Conservation (phyloP, 1,284 basidiomycete species). For the Sparassis latifolia region DNA sequence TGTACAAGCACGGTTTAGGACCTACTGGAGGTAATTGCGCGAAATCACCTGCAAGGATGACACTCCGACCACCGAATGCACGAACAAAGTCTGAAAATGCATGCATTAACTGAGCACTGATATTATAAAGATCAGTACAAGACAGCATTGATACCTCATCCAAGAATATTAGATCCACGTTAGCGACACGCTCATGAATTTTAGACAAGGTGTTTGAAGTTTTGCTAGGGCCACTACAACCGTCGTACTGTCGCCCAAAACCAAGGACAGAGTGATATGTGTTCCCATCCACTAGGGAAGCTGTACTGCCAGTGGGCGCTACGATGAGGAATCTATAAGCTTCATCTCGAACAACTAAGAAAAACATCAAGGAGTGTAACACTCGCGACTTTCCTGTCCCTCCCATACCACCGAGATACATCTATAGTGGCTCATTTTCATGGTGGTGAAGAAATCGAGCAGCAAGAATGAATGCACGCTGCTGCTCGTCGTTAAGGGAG, state of each 20-base stretch:
- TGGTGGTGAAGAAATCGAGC: neutral
- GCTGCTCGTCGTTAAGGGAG: neutral
- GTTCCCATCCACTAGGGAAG: slow-evolving; percentile 7
- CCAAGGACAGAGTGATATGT: slow-evolving; percentile 11
- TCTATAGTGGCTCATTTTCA: slow-evolving; percentile 1
- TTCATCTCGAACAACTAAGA: slow-evolving; percentile 4
- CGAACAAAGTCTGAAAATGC: slow-evolving; percentile 1
- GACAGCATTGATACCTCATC: neutral
- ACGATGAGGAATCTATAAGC: slow-evolving; percentile 4
- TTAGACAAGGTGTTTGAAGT: neutral
- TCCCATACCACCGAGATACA: slow-evolving; percentile 29
- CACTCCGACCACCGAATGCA: slow-evolving; percentile 18
- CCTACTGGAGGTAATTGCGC: slow-evolving; percentile 20
- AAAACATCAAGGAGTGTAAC: slow-evolving; percentile 21
- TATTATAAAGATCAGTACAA: neutral
- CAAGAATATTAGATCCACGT: neutral
- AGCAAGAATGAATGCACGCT: neutral
- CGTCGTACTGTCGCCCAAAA: neutral
- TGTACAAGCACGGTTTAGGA: neutral
- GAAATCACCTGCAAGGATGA: slow-evolving; percentile 23
- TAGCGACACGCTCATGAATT: neutral
- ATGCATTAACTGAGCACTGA: neutral
- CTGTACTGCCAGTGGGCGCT: slow-evolving; percentile 12
- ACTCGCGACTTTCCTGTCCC: slow-evolving; percentile 32
- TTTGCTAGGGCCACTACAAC: neutral